Conservation (phyloP, 2,329 filamentous ascomycete species). For the Monosporascus sp. region DNA sequence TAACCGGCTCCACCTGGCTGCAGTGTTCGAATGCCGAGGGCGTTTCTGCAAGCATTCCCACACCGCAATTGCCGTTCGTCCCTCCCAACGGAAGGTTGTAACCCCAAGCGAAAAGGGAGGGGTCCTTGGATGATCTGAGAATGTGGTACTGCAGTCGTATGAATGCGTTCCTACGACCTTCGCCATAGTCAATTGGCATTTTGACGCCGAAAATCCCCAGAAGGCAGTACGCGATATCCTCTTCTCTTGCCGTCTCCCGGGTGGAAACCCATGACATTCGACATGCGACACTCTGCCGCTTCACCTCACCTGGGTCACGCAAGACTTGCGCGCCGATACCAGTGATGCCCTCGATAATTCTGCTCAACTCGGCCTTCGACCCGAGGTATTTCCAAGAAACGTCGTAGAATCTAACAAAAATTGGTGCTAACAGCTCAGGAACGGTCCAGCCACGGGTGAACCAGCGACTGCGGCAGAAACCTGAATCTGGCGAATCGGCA, state of each 20-base stretch:
- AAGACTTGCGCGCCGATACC: neutral
- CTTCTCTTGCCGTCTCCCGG: neutral
- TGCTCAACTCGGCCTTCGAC: neutral
- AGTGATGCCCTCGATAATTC: neutral
- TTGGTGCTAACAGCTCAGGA: neutral
- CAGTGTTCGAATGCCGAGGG: neutral
- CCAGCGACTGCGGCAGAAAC: neutral
- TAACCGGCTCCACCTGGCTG: neutral
- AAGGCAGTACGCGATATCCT: neutral
- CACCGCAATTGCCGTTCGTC: neutral
- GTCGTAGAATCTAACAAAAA: neutral
- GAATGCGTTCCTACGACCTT: neutral
- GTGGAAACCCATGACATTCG: neutral
- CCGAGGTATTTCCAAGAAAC: neutral
- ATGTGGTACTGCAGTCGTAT: neutral
- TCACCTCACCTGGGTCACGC: neutral
- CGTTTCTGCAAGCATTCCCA: neutral
- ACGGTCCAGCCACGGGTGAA: slow-evolving; percentile 1
- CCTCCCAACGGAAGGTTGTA: neutral
- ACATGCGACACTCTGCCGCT: neutral
- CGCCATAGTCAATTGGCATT: neutral
- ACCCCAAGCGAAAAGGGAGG: neutral
- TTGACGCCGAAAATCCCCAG: neutral
- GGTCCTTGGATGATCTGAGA: neutral
- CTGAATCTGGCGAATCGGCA: neutral